phyloP scores from a whole-genome alignment of 306 rosid species.

The Cucumis hystrix region DNA sequence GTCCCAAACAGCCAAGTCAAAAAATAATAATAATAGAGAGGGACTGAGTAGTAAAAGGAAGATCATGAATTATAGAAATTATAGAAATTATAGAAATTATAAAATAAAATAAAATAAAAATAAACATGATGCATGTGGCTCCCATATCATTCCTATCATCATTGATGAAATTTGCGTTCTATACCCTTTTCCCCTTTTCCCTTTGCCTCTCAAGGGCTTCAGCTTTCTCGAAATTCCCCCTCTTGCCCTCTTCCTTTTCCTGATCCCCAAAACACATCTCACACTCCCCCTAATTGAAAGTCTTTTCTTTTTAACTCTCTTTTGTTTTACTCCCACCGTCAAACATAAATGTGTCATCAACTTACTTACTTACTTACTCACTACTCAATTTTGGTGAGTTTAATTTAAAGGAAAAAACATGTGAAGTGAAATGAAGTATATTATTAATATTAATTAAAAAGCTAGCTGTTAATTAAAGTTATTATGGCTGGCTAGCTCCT shows the following conservation, averaged over 20 bases:
- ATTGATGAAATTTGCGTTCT: slow-evolving; percentile 28
- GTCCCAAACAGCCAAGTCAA: slow-evolving; percentile 49
- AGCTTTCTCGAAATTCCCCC: slow-evolving; percentile 3
- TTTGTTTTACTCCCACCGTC: neutral
- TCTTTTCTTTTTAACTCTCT: neutral
- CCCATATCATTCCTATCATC: slow-evolving; percentile 56
- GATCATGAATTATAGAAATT: slow-evolving; percentile 16
- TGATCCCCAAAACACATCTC: neutral
- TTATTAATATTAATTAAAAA: too few species aligned
- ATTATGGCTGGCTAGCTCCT: too few species aligned
- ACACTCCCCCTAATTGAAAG: too few species aligned
- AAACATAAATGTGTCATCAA: too few species aligned
- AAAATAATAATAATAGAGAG: slow-evolving; percentile 3
- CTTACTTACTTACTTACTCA: too few species aligned
- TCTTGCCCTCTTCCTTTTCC: neutral
- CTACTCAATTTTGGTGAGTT: too few species aligned
- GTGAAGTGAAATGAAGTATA: too few species aligned
- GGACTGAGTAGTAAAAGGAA: slow-evolving; percentile 20
- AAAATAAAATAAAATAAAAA: neutral
- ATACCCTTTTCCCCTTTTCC: slow-evolving; percentile 15
- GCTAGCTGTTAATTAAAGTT: too few species aligned
- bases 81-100: slow-evolving; percentile 9
- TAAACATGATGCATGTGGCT: slow-evolving; percentile 30
- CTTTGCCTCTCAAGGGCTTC: slow-evolving; percentile 7
- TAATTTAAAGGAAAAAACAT: too few species aligned